Percentiles rank a stretch among this genome's conserved stretches.
These are phyloP conservation scores for Mycena kentingensis DNA, from an alignment of 768 basidiomycete genomes.

Conservation along the genomic window DNA sequence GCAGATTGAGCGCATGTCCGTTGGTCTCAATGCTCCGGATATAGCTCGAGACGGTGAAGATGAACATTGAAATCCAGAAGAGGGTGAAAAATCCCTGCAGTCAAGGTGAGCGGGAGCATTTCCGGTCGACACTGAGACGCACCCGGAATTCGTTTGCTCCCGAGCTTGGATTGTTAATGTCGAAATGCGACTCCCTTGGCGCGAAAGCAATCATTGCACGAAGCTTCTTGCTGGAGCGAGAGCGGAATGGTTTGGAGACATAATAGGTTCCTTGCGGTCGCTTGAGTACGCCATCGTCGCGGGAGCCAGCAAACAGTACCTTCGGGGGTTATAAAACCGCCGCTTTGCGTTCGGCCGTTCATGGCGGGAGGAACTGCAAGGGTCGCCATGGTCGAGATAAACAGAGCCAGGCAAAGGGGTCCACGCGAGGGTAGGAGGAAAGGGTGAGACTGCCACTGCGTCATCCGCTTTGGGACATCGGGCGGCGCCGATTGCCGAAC, in stretches of 20 bases:
- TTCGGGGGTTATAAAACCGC: constrained; percentile 54
- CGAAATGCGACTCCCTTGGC: constrained; percentile 84
- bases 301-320: constrained; percentile 48
- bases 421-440: background rate
- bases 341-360: constrained; percentile 35
- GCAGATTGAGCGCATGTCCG: constrained; percentile 75
- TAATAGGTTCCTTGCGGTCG: constrained; percentile 33
- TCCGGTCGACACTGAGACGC: constrained; percentile 22
- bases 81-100: constrained; percentile 90
- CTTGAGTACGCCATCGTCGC: background rate
- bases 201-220: constrained; percentile 85
- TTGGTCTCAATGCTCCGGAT: constrained; percentile 73
- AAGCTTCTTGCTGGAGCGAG: constrained; percentile 72
- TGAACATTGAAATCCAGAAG: constrained; percentile 90
- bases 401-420: no score
- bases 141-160: constrained; percentile 86
- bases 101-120: constrained; percentile 4
- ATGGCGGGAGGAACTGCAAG: constrained; percentile 13
- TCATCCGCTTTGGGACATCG: no score
- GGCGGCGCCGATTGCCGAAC: no score
- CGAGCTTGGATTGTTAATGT: constrained; percentile 73
- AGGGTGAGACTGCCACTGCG: no score
- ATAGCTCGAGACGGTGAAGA: constrained; percentile 79
- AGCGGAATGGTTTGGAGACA: constrained; percentile 75
- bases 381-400: constrained; percentile 2